Conservation (phyloP, 2,329 filamentous ascomycete species). For the Aureobasidium zeae region DNA sequence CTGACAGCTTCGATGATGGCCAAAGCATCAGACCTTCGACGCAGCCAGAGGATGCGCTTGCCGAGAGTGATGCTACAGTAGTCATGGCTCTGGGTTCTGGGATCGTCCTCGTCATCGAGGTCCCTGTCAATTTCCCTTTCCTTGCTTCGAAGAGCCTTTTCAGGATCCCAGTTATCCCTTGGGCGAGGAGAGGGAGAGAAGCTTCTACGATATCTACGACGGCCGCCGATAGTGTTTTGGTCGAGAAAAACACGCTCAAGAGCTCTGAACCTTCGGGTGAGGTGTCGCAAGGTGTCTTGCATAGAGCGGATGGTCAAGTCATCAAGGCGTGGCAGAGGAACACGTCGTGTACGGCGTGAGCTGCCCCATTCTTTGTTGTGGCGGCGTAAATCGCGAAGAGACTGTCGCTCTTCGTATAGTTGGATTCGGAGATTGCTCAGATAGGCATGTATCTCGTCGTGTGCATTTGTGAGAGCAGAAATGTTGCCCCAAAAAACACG, state of each 20-base stretch:
- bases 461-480: constrained; percentile 30
- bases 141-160: constrained; percentile 17
- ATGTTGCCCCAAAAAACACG: constrained; percentile 35
- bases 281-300: constrained; percentile 28
- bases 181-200: constrained; percentile 1
- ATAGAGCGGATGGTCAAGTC: constrained; percentile 30
- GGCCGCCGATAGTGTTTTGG: constrained; percentile 5
- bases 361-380: constrained; percentile 18
- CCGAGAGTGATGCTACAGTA: constrained; percentile 30
- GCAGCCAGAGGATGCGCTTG: constrained; percentile 32
- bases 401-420: constrained; percentile 33
- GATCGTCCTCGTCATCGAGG: constrained; percentile 26
- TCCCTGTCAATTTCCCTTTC: constrained; percentile 20
- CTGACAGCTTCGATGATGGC: constrained; percentile 29
- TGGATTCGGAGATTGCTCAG: constrained; percentile 35
- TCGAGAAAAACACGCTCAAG: constrained; percentile 33
- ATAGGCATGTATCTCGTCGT: constrained; percentile 32
- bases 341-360: not conserved
- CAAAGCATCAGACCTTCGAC: constrained; percentile 29
- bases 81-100: constrained; percentile 24
- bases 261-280: constrained; percentile 30
- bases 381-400: constrained; percentile 26
- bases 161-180: not conserved
- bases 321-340: constrained; percentile 22
- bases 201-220: constrained; percentile 5